Conservation (phyloP, 2,329 filamentous ascomycete species). For the Ophiostoma quercus region DNA sequence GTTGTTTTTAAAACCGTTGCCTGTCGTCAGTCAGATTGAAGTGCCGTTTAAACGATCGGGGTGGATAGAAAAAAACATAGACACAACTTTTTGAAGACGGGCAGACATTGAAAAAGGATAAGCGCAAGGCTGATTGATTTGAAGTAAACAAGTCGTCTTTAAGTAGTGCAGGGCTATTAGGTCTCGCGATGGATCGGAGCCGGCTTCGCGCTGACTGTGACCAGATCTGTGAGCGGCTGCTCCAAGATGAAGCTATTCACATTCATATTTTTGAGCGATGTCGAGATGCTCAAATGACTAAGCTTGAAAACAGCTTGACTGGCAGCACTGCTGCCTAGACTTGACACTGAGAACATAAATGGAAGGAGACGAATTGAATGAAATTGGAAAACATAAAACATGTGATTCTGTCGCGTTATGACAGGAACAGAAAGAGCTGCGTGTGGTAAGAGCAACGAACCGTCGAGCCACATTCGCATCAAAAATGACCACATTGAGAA, state of each 20-base stretch:
- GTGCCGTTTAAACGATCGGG: background rate
- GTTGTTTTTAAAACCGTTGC: background rate
- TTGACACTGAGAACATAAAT: background rate
- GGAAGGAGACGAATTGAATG: background rate
- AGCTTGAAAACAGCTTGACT: background rate
- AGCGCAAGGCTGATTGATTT: background rate
- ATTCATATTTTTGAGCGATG: background rate
- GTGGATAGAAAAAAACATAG: background rate
- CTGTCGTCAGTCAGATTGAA: background rate
- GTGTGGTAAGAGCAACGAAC: background rate
- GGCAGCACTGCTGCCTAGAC: background rate
- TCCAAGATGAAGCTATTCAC: background rate
- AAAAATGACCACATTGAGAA: background rate
- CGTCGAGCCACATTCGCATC: background rate
- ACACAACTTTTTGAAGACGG: background rate
- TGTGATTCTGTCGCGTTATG: slow-evolving; percentile 1
- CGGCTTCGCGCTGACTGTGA: background rate
- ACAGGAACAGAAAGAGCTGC: background rate
- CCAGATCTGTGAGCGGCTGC: background rate
- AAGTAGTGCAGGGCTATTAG: too few relatives aligned
- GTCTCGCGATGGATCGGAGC: background rate
- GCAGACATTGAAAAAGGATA: background rate
- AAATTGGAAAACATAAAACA: background rate
- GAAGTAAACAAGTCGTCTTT: background rate
- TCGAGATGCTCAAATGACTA: background rate